Evolutionary conservation across 345 rosid species (phyloP).

Genomic region (Eucalyptus curtisii): DNA sequence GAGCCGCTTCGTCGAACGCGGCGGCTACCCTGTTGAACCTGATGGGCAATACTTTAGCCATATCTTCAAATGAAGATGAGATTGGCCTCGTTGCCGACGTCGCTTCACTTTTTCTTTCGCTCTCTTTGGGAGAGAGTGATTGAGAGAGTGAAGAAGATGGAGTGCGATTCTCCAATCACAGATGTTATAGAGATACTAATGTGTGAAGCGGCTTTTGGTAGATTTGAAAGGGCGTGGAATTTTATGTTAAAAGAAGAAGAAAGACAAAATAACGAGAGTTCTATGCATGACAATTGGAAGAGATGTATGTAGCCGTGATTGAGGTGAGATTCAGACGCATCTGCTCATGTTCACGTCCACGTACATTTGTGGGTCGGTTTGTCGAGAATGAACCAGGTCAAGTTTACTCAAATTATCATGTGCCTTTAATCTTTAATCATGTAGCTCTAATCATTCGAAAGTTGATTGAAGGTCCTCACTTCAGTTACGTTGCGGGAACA

Average conservation of each 20-base stretch:
- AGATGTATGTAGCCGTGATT: background rate
- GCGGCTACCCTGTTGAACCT: background rate
- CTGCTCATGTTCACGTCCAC: background rate
- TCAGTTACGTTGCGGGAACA: background rate
- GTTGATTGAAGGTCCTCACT: background rate
- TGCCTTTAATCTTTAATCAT: background rate
- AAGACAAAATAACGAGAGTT: background rate
- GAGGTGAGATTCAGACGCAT: background rate
- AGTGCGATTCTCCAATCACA: background rate
- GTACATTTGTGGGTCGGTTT: background rate
- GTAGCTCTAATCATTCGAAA: background rate
- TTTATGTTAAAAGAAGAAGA: background rate
- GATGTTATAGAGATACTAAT: background rate
- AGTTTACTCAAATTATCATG: background rate
- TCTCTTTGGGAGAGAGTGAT: background rate
- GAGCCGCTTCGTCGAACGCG: slow-evolving; percentile 29
- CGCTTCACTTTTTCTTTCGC: background rate
- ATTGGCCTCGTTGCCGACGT: background rate
- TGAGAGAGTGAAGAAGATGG: background rate
- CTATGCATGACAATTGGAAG: background rate
- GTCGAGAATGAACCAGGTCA: background rate
- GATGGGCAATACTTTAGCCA: background rate
- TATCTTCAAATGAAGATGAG: background rate
- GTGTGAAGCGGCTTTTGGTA: background rate
- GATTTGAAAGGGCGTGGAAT: background rate